These are phyloP conservation scores for Geopyxis carbonaria DNA, from an alignment of 495 filamentous ascomycete genomes.

Conservation along the genomic window DNA sequence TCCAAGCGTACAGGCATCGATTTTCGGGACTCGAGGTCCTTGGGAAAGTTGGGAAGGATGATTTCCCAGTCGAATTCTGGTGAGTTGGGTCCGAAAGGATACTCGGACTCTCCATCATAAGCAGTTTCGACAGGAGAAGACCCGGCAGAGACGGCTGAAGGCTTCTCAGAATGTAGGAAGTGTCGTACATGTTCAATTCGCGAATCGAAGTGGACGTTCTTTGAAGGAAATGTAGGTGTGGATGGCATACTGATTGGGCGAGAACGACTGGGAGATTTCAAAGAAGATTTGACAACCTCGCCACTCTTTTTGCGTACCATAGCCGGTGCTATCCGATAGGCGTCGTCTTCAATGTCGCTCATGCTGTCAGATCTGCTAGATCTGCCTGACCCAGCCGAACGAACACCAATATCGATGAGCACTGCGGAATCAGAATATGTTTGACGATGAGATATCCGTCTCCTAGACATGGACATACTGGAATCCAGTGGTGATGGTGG, in stretches of 20 bases:
- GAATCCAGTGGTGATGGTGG: constrained; percentile 8
- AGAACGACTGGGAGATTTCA: constrained; percentile 57
- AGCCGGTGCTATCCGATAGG: constrained; percentile 46
- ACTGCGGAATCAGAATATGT: constrained; percentile 47
- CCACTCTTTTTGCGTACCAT: constrained; percentile 98
- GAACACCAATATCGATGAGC: constrained; percentile 31
- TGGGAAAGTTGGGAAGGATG: constrained; percentile 63
- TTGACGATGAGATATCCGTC: background rate
- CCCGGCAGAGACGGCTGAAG: constrained; percentile 82
- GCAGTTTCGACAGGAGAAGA: constrained; percentile 74
- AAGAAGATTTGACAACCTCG: constrained; percentile 82
- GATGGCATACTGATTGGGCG: constrained; percentile 94
- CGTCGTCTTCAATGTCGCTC: constrained; percentile 42
- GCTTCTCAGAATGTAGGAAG: constrained; percentile 82
- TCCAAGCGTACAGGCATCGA: constrained; percentile 57
- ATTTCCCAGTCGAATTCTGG: constrained; percentile 68
- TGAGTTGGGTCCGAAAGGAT: constrained; percentile 58
- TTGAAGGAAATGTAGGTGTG: constrained; percentile 71
- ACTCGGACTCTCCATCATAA: constrained; percentile 67
- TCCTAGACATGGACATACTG: too few species aligned
- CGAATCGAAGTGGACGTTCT: constrained; percentile 90
- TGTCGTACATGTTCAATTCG: constrained; percentile 88
- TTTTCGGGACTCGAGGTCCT: constrained; percentile 44
- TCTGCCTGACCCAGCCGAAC: constrained; percentile 14
- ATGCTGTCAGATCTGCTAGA: constrained; percentile 23